A percentile compares a stretch with the other conserved stretches of the same genome.
Conservation (phyloP, 2,329 filamentous ascomycete species). For the Claviceps spartinae region DNA sequence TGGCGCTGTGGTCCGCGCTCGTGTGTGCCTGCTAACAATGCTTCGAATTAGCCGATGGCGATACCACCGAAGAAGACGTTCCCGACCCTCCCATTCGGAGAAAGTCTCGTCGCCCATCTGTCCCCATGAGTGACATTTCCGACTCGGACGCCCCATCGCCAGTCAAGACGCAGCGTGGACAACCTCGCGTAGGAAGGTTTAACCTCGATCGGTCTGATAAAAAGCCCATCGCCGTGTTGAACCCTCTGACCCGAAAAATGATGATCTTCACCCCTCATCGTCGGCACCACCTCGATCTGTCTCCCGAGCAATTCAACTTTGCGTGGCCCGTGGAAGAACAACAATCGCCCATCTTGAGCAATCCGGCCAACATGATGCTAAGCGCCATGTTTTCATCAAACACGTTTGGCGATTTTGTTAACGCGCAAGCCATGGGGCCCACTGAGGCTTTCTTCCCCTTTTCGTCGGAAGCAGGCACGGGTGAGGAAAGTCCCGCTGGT, state of each 20-base stretch:
- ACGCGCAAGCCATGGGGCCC: conserved; percentile 55
- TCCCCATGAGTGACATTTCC: conserved; percentile 26
- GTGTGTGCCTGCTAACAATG: conserved; percentile 6
- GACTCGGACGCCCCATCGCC: conserved; percentile 37
- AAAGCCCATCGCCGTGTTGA: conserved; percentile 45
- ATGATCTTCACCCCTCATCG: conserved; percentile 48
- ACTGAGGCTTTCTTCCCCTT: conserved; percentile 66
- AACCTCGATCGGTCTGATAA: conserved; percentile 38
- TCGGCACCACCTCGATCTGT: conserved; percentile 35
- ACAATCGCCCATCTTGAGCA: conserved; percentile 46
- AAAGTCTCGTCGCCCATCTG: conserved; percentile 30
- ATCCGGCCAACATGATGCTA: conserved; percentile 66
- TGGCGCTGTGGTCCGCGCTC: conserved; percentile 4
- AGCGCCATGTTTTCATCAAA: conserved; percentile 51
- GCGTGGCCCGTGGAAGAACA: conserved; percentile 29
- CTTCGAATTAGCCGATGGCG: conserved; percentile 36
- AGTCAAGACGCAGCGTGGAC: conserved; percentile 32
- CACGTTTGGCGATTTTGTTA: conserved; percentile 42
- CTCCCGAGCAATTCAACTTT: conserved; percentile 41
- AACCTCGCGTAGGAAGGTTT: conserved; percentile 41
- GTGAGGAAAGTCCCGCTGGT: conserved; percentile 31
- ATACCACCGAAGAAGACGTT: conserved; percentile 48
- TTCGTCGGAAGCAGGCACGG: conserved; percentile 42
- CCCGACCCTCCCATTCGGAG: conserved; percentile 35
- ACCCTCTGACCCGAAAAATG: conserved; percentile 45